Percentiles rank a stretch among this genome's conserved stretches.
phyloP scores from a whole-genome alignment of 352 stramenopile genomes.

The Phytophthora niederhauseri region DNA sequence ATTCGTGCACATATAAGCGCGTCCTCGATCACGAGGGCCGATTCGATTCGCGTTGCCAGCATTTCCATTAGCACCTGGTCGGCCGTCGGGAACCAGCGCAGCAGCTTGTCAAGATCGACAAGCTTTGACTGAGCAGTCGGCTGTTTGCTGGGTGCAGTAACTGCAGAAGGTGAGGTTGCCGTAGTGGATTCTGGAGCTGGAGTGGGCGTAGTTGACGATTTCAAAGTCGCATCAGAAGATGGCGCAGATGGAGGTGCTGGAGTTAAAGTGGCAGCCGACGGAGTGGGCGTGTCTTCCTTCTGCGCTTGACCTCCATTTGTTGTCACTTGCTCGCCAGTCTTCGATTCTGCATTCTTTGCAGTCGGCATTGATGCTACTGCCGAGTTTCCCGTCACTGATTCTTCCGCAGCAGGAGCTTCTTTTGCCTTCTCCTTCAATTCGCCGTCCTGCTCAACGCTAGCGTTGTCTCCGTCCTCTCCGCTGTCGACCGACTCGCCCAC shows the following conservation, averaged over 20 bases:
- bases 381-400: not conserved
- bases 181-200: not conserved
- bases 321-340: not conserved
- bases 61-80: conserved; percentile 31
- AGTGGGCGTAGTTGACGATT: not conserved
- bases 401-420: not conserved
- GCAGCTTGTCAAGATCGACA: conserved; percentile 35
- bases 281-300: not conserved
- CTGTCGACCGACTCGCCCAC: conserved; percentile 11
- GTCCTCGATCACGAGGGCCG: conserved; percentile 44
- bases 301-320: conserved; percentile 8
- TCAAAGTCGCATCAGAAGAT: not conserved
- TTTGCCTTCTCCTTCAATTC: conserved; percentile 7
- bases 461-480: conserved; percentile 16
- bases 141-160: not conserved
- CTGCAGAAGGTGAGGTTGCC: not conserved
- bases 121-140: conserved; percentile 10
- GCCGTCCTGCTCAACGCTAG: conserved; percentile 19
- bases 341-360: not conserved
- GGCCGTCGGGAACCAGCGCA: conserved; percentile 40
- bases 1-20: conserved; percentile 45
- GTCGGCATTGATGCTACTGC: not conserved
- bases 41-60: conserved; percentile 34
- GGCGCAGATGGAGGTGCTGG: not conserved
- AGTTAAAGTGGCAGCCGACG: not conserved